Conservation (phyloP, 192 early-diverging fungal species). For the Phycomyces nitens region DNA sequence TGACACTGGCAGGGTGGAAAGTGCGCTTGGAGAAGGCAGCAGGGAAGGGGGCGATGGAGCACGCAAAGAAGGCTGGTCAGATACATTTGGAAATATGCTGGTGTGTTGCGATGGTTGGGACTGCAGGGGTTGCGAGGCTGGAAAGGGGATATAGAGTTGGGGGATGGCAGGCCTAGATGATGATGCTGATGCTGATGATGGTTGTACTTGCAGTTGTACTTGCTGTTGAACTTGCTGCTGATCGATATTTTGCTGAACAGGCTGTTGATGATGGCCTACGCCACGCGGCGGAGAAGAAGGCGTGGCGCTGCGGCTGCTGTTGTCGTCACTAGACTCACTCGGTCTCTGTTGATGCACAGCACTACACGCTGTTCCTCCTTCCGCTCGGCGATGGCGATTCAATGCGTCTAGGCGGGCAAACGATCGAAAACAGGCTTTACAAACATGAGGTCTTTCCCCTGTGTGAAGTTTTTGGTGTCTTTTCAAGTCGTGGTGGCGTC, state of each 20-base stretch:
- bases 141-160: slow-evolving; percentile 13
- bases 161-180: slow-evolving; percentile 11
- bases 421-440: slow-evolving; percentile 67
- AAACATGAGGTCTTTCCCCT: slow-evolving; percentile 72
- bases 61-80: slow-evolving; percentile 7
- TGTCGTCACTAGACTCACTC: no score
- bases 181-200: not conserved
- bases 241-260: slow-evolving; percentile 5
- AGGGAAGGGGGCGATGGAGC: slow-evolving; percentile 9
- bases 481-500: slow-evolving; percentile 87
- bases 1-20: slow-evolving; percentile 6
- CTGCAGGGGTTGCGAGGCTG: slow-evolving; percentile 5
- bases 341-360: slow-evolving; percentile 8
- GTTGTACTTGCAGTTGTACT: not conserved
- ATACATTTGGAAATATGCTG: not conserved
- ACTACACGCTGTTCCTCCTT: slow-evolving; percentile 37
- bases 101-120: not conserved
- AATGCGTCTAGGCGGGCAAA: slow-evolving; percentile 83
- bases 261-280: not conserved
- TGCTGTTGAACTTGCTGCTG: slow-evolving; percentile 3
- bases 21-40: slow-evolving; percentile 12
- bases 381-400: slow-evolving; percentile 64
- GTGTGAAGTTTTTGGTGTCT: slow-evolving; percentile 80
- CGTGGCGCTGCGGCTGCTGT: slow-evolving; percentile 1
- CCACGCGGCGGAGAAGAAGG: no score